Conservation (phyloP, 2,329 filamentous ascomycete genomes). For the Fulvia fulva region DNA sequence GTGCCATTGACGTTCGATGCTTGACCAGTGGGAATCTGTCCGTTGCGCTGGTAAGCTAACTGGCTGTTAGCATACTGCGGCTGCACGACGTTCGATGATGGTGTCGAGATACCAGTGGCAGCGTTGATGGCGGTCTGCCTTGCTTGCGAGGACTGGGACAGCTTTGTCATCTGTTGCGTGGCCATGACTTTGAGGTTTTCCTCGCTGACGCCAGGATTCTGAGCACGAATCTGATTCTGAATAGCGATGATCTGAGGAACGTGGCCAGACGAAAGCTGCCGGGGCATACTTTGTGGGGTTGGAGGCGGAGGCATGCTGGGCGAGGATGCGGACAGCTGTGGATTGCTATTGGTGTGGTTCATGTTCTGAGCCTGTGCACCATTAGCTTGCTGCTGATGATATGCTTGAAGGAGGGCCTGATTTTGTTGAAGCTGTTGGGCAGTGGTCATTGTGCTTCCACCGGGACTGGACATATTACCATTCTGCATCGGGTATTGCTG, state of each 20-base stretch:
- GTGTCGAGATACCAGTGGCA: conserved; percentile 30
- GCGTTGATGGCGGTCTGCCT: conserved; percentile 38
- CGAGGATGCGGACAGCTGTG: conserved; percentile 33
- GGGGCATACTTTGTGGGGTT: conserved; percentile 34
- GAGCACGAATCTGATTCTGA: conserved; percentile 49
- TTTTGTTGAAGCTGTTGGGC: conserved; percentile 33
- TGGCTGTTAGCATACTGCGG: conserved; percentile 26
- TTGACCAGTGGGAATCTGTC: conserved; percentile 18
- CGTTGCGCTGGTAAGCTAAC: conserved; percentile 25
- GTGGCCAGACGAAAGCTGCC: conserved; percentile 50
- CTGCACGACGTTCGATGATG: conserved; percentile 10
- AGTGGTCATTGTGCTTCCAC: conserved; percentile 27
- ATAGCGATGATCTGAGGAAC: conserved; percentile 54
- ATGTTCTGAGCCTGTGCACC: conserved; percentile 20
- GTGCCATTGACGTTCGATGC: conserved; percentile 1
- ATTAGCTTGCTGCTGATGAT: conserved; percentile 23
- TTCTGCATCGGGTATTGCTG: conserved; percentile 30
- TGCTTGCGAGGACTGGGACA: conserved; percentile 31
- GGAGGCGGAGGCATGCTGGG: conserved; percentile 37
- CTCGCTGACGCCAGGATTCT: conserved; percentile 49
- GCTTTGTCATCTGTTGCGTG: conserved; percentile 47
- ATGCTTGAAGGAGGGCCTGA: conserved; percentile 30
- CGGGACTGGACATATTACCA: conserved; percentile 29
- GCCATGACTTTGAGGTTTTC: conserved; percentile 54
- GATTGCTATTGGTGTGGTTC: conserved; percentile 17